phyloP scores from a whole-genome alignment of 768 basidiomycete species.

The Phlegmacium glaucopus region DNA sequence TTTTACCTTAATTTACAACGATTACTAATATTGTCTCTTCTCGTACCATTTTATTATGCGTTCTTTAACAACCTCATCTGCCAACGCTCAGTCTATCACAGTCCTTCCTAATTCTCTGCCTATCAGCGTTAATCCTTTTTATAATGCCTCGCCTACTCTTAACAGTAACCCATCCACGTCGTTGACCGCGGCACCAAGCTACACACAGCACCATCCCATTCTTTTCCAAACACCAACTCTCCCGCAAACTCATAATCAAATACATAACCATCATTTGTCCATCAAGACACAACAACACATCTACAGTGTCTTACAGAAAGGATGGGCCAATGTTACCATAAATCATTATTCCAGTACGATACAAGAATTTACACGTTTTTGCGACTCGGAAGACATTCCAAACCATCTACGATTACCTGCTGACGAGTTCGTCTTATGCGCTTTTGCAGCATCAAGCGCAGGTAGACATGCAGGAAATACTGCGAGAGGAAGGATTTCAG shows the following conservation, averaged over 20 bases:
- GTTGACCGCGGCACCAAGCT: too few species aligned
- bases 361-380: slow-evolving; percentile 21
- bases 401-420: too few species aligned
- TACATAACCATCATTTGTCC: background rate
- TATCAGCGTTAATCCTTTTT: too few species aligned
- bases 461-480: slow-evolving; percentile 17
- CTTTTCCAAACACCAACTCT: background rate
- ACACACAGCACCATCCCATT: background rate
- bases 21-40: too few species aligned
- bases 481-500: slow-evolving; percentile 19
- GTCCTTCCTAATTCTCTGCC: too few species aligned
- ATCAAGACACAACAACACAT: background rate
- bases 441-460: slow-evolving; percentile 22
- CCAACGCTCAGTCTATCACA: too few species aligned
- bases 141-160: too few species aligned
- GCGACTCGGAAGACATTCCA: slow-evolving; percentile 16
- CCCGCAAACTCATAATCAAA: too few species aligned
- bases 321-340: slow-evolving; percentile 9
- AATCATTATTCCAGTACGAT: background rate
- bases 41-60: too few species aligned
- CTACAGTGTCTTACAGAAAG: slow-evolving; percentile 1
- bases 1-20: too few species aligned
- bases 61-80: too few species aligned
- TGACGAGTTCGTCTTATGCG: slow-evolving; percentile 23
- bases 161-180: too few species aligned